Conservation (phyloP, 305 asterid species). For the Fraxinus dipetala region DNA sequence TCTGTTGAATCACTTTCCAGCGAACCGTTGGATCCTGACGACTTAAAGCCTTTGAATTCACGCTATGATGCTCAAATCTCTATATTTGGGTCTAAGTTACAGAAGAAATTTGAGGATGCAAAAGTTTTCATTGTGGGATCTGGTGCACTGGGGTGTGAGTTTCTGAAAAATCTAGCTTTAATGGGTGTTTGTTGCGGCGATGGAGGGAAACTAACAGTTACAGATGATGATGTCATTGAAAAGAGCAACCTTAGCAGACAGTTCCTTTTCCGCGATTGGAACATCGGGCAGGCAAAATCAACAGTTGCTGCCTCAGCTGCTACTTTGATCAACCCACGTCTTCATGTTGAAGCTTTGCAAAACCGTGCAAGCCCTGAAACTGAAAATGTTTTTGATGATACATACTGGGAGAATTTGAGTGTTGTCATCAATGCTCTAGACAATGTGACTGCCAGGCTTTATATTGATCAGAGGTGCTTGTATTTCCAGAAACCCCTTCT, state of each 20-base stretch:
- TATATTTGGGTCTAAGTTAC: slow-evolving; percentile 38
- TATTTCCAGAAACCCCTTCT: slow-evolving; percentile 42
- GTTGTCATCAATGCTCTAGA: slow-evolving; percentile 43
- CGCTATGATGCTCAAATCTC: slow-evolving; percentile 48
- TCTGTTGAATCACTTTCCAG: slow-evolving; percentile 42
- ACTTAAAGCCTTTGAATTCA: slow-evolving; percentile 34
- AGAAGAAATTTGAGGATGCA: slow-evolving; percentile 40
- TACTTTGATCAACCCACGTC: slow-evolving; percentile 33
- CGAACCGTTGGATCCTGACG: slow-evolving; percentile 30
- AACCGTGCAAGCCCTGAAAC: slow-evolving; percentile 44
- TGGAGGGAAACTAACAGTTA: slow-evolving; percentile 36
- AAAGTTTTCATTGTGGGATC: slow-evolving; percentile 38
- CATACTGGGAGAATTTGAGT: slow-evolving; percentile 37
- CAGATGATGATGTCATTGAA: slow-evolving; percentile 48
- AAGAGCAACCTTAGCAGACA: slow-evolving; percentile 44
- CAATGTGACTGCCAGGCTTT: slow-evolving; percentile 41
- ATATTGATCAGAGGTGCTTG: slow-evolving; percentile 41
- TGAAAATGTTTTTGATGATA: slow-evolving; percentile 38
- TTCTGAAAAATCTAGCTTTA: slow-evolving; percentile 40
- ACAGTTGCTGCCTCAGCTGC: slow-evolving; percentile 45
- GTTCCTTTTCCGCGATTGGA: slow-evolving; percentile 44
- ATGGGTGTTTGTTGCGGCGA: slow-evolving; percentile 42
- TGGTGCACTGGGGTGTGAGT: slow-evolving; percentile 47
- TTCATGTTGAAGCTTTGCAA: slow-evolving; percentile 38
- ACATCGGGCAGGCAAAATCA: slow-evolving; percentile 45